Base-by-base conservation (phyloP, 805 yeast species). In the Candida ipomoeae region DNA sequence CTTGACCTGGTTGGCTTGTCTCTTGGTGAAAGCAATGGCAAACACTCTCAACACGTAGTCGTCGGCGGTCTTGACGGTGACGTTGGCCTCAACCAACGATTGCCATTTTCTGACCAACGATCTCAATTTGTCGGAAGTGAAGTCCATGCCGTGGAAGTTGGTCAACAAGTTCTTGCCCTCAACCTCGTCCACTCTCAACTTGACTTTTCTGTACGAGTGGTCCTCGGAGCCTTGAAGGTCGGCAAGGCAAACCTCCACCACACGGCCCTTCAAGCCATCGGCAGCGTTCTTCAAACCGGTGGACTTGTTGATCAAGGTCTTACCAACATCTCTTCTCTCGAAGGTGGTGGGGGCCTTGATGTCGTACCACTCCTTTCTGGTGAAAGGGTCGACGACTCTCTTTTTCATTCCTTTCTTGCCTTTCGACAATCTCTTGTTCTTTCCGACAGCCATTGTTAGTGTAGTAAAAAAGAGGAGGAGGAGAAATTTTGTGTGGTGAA, bases 101-200 rank as follows among this genome's bases (percentile, higher is more conserved):
- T 91, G 98, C 97, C 97, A 92, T 80, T 92, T 91, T 85, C 97
- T 89, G 60, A 91, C 97, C 76, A 92, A 83, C 52, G 97, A 91
- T 82, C 96, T 89, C 74, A 92, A 82, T 83, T 92, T 92, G 82
- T 91, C 97, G 63, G 96, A 82, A 71, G 98, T 91, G 86, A 92
- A 91, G 82, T 90, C 96, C 78, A 92, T 78, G 71, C 98, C 98
- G 84, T 91, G 97, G 95, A 92, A 92, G 95, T 92, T 92, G 83
- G 98, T 91, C 75, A 91, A 83, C 72, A 91, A 83, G 86, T 90
- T 89, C 82, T 89, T 89, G 81, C 97, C 98, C 82, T 92, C 97
- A 66, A 91, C 96, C 81, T 92, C 98, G 70, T 91, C 98, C 67
- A 92, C 96, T 82, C 97, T 90, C 79, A 92, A 88, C 79, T 87